These are phyloP conservation scores for Gynochthodes officinalis DNA, from an alignment of 257 asterid species.

Conservation along the genomic window DNA sequence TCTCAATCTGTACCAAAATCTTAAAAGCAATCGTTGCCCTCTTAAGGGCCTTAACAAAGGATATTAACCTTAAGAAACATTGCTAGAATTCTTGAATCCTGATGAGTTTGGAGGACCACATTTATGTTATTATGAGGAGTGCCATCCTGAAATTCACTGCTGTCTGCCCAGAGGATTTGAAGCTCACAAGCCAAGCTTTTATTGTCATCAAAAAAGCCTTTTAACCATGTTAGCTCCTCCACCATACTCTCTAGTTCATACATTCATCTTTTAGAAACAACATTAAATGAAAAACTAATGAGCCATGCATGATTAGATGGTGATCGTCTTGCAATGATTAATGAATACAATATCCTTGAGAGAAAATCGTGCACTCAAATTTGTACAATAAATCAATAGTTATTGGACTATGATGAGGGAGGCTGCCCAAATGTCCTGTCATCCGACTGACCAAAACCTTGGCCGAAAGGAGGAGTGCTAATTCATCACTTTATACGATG, in stretches of 20 bases:
- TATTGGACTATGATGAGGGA: background rate
- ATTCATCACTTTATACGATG: background rate
- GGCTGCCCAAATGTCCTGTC: background rate
- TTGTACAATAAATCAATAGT: background rate
- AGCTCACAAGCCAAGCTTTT: too few species aligned
- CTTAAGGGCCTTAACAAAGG: too few species aligned
- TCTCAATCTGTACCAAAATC: too few species aligned
- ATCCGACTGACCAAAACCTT: background rate
- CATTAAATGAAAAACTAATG: background rate
- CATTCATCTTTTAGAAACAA: background rate
- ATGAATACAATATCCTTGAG: background rate
- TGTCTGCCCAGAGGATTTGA: too few species aligned
- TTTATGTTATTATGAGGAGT: too few species aligned
- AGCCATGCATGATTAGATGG: background rate
- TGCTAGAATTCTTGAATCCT: too few species aligned
- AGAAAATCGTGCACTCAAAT: too few species aligned
- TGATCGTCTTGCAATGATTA: background rate
- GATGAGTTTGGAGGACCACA: too few species aligned
- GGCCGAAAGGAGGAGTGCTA: conserved; percentile 7
- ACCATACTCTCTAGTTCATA: too few species aligned
- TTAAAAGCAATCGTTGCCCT: too few species aligned
- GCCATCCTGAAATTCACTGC: too few species aligned
- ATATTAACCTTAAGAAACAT: too few species aligned
- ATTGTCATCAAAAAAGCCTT: background rate
- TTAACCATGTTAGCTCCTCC: background rate